A percentile compares a stretch with the other conserved stretches of the same genome.
These are phyloP conservation scores for Cercophora scortea DNA, from an alignment of 495 filamentous ascomycete genomes.

Conservation along the genomic window DNA sequence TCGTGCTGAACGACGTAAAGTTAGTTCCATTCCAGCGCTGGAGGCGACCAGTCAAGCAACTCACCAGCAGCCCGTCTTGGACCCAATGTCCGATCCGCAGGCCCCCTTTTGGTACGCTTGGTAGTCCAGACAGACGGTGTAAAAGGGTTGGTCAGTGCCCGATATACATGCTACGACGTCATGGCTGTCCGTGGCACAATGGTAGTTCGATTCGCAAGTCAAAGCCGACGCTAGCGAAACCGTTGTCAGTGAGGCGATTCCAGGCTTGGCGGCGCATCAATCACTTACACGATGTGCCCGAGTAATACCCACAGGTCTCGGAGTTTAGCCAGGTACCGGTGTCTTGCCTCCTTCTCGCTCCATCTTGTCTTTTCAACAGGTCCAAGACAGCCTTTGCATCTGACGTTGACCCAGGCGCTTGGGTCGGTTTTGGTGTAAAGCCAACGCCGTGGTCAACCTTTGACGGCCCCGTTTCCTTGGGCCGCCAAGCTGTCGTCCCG, in stretches of 20 bases:
- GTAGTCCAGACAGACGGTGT: constrained; percentile 27
- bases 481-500: neutral
- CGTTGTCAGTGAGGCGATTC: neutral
- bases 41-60: constrained; percentile 2
- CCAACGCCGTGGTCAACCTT: neutral
- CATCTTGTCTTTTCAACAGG: constrained; percentile 5
- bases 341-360: constrained; percentile 1
- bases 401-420: neutral
- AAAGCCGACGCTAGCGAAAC: too few species aligned
- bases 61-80: constrained; percentile 33
- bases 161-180: constrained; percentile 26
- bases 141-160: constrained; percentile 17
- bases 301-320: constrained; percentile 29
- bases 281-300: constrained; percentile 23
- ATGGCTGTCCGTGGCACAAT: constrained; percentile 23
- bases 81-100: constrained; percentile 10
- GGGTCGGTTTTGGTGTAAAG: neutral
- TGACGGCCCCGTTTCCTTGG: neutral
- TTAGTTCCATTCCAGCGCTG: neutral
- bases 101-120: constrained; percentile 13
- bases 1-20: neutral
- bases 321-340: constrained; percentile 19
- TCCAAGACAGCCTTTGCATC: neutral
- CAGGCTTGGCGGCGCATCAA: neutral
- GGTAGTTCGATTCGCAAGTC: neutral